Evolutionary conservation across 2,329 filamentous ascomycete genomes (phyloP).

Genomic region (Corinectria fuckeliana): DNA sequence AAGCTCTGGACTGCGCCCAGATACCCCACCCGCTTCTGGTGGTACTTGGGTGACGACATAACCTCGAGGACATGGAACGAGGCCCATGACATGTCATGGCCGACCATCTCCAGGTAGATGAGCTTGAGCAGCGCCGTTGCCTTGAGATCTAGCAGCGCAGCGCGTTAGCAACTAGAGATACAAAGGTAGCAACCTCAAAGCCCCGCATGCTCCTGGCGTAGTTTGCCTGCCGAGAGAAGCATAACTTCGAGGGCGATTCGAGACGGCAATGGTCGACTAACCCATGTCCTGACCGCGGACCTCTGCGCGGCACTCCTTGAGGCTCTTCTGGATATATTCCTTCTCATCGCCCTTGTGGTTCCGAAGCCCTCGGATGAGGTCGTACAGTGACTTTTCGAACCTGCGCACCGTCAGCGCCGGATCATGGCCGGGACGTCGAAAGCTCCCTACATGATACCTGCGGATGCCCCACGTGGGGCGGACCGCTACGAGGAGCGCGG

Average conservation of each 20-base stretch:
- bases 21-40: slow-evolving; percentile 95
- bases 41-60: slow-evolving; percentile 95
- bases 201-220: neutral
- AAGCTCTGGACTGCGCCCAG: slow-evolving; percentile 96
- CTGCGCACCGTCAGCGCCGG: slow-evolving; percentile 54
- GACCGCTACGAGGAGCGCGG: slow-evolving; percentile 26
- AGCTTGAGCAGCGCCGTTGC: slow-evolving; percentile 94
- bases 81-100: slow-evolving; percentile 99
- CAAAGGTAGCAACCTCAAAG: neutral
- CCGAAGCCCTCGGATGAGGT: slow-evolving; percentile 95
- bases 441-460: slow-evolving; percentile 37
- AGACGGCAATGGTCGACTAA: slow-evolving; percentile 48
- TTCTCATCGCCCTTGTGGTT: slow-evolving; percentile 95
- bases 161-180: slow-evolving; percentile 17
- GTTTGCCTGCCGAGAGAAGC: neutral
- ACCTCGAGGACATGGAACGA: slow-evolving; percentile 98
- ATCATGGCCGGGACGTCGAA: neutral
- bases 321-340: slow-evolving; percentile 90
- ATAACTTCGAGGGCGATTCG: neutral
- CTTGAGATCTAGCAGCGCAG: slow-evolving; percentile 76
- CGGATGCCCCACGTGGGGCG: slow-evolving; percentile 40
- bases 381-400: slow-evolving; percentile 99
- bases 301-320: slow-evolving; percentile 95
- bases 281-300: slow-evolving; percentile 94
- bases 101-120: slow-evolving; percentile 98